A percentile compares a stretch with the other conserved stretches of the same genome.
Evolutionary conservation across 345 rosid genomes (phyloP).

Genomic region (Pistacia integerrima): DNA sequence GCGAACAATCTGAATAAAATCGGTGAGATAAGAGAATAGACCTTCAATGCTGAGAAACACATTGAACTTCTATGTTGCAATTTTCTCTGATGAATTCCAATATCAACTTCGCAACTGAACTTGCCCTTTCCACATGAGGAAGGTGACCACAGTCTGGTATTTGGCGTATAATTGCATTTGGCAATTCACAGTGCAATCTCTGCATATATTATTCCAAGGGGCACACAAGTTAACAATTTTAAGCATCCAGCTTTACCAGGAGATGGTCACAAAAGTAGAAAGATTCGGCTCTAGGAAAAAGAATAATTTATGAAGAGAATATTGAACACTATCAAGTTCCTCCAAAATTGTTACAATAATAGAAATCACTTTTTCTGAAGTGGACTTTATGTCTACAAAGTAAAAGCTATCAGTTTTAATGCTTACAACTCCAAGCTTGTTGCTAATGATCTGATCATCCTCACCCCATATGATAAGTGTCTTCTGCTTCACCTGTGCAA

Average conservation of each 20-base stretch:
- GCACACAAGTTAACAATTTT: neutral
- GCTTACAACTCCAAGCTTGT: slow-evolving; percentile 74
- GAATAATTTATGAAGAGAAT: neutral
- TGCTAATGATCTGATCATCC: slow-evolving; percentile 80
- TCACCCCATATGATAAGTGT: slow-evolving; percentile 92
- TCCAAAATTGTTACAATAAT: neutral
- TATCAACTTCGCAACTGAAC: slow-evolving; percentile 55
- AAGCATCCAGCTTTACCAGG: neutral
- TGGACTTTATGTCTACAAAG: neutral
- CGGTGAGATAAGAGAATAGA: slow-evolving; percentile 9
- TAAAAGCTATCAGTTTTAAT: neutral
- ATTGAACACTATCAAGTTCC: neutral
- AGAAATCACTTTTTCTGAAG: neutral
- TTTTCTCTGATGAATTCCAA: slow-evolving; percentile 57
- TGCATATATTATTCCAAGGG: slow-evolving; percentile 28
- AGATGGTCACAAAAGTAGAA: neutral
- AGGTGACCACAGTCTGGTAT: slow-evolving; percentile 87
- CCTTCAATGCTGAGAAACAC: slow-evolving; percentile 26
- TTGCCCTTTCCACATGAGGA: slow-evolving; percentile 87
- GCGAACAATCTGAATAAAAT: slow-evolving; percentile 18
- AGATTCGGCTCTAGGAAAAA: neutral
- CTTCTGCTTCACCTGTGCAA: slow-evolving; percentile 64
- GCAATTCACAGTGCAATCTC: slow-evolving; percentile 73
- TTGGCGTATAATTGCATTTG: slow-evolving; percentile 60
- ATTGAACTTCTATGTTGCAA: slow-evolving; percentile 33